phyloP scores from a whole-genome alignment of 164 flowering plant genomes.

The Magnolia officinalis region DNA sequence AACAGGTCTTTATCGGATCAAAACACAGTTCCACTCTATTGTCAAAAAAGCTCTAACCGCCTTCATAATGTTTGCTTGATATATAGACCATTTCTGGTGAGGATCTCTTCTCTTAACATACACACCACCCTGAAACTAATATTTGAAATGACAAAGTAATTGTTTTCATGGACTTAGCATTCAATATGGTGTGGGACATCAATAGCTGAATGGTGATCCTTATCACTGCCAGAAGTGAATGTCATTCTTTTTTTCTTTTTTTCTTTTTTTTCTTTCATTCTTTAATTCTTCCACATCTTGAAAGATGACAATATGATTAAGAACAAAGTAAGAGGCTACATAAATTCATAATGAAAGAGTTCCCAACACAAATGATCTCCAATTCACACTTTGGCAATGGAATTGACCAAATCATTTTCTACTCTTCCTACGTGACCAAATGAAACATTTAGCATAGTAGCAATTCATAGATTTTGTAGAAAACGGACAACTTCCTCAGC shows the following conservation, averaged over 20 bases:
- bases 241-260: background rate
- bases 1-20: slow-evolving; percentile 29
- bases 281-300: too few species aligned
- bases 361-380: too few species aligned
- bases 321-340: too few species aligned
- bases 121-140: background rate
- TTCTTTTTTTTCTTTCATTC: too few species aligned
- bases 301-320: too few species aligned
- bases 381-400: too few species aligned
- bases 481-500: too few species aligned
- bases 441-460: too few species aligned
- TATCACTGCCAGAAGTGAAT: background rate
- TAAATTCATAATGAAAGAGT: too few species aligned
- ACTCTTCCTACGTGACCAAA: too few species aligned
- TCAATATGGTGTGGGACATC: background rate
- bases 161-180: background rate
- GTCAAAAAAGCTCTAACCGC: slow-evolving; percentile 44
- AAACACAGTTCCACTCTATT: slow-evolving; percentile 33
- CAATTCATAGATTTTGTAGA: too few species aligned
- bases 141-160: background rate
- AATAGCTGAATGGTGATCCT: background rate
- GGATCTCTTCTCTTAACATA: slow-evolving; percentile 3
- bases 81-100: slow-evolving; percentile 74
- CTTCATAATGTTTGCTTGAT: slow-evolving; percentile 47
- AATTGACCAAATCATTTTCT: too few species aligned